These are phyloP conservation scores for Peribolospora kevripleyi DNA, from an alignment of 768 basidiomycete genomes.

Conservation along the genomic window DNA sequence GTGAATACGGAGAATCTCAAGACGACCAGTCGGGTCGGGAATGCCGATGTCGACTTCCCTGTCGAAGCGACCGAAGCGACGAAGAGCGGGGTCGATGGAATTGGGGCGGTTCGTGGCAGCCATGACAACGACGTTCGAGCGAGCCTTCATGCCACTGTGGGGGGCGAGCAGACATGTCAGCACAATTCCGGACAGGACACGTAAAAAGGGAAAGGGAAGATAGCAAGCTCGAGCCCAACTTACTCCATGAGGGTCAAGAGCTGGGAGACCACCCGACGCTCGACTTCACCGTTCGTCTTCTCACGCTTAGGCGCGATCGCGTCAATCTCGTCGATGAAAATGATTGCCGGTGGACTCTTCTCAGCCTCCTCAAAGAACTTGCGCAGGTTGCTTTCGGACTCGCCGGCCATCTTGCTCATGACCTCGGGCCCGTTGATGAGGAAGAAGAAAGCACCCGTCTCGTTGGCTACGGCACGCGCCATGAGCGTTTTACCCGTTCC, in stretches of 20 bases:
- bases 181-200: too few species aligned
- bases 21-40: conserved; percentile 93
- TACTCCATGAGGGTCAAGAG: conserved; percentile 88
- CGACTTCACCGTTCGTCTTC: conserved; percentile 99
- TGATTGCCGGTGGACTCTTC: conserved; percentile 98
- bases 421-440: conserved; percentile 98
- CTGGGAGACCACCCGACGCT: conserved; percentile 95
- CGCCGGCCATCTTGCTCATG: conserved; percentile 99
- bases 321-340: conserved; percentile 98
- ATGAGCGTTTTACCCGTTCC: conserved; percentile 99
- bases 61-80: conserved; percentile 97
- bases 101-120: conserved; percentile 97
- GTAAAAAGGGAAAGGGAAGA: too few species aligned
- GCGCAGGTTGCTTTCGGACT: conserved; percentile 84
- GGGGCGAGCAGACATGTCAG: too few species aligned
- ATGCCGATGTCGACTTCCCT: conserved; percentile 99
- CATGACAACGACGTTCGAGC: conserved; percentile 98
- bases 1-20: conserved; percentile 96
- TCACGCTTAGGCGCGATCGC: conserved; percentile 99
- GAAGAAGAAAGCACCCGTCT: conserved; percentile 99
- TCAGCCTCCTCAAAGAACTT: conserved; percentile 99
- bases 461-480: conserved; percentile 97
- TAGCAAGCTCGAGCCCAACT: too few species aligned
- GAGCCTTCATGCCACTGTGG: conserved; percentile 44
- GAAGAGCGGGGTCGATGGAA: conserved; percentile 94